These are phyloP conservation scores for Colletotrichum liaoningense DNA, from an alignment of 2,329 filamentous ascomycete genomes.

Conservation along the genomic window DNA sequence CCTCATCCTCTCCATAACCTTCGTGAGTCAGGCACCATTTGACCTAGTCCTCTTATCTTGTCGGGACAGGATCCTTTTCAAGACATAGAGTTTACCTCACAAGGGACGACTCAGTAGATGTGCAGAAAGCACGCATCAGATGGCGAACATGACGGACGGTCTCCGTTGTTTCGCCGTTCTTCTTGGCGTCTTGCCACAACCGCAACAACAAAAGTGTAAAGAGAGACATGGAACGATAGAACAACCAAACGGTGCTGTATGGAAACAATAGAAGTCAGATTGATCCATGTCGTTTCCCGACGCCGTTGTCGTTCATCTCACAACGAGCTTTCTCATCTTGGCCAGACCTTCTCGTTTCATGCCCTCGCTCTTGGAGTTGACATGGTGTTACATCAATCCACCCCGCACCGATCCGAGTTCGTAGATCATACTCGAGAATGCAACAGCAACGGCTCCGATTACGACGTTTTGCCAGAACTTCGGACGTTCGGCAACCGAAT, in stretches of 20 bases:
- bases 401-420: constrained; percentile 18
- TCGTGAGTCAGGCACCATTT: background rate
- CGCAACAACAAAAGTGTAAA: constrained; percentile 2
- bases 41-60: background rate
- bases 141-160: background rate
- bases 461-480: background rate
- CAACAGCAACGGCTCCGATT: background rate
- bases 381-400: background rate
- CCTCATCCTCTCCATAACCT: background rate
- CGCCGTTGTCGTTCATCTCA: constrained; percentile 11
- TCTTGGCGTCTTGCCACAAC: background rate
- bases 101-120: background rate
- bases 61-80: background rate
- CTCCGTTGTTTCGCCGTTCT: background rate
- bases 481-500: background rate
- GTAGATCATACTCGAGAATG: background rate
- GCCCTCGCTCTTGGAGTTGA: constrained; percentile 1
- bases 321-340: background rate
- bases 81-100: background rate
- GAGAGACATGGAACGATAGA: background rate
- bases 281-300: background rate
- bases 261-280: background rate
- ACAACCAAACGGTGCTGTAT: background rate
- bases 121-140: constrained; percentile 13
- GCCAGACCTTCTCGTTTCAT: background rate